Evolutionary conservation across 345 rosid species (phyloP).

Genomic region (Angophora floribunda): DNA sequence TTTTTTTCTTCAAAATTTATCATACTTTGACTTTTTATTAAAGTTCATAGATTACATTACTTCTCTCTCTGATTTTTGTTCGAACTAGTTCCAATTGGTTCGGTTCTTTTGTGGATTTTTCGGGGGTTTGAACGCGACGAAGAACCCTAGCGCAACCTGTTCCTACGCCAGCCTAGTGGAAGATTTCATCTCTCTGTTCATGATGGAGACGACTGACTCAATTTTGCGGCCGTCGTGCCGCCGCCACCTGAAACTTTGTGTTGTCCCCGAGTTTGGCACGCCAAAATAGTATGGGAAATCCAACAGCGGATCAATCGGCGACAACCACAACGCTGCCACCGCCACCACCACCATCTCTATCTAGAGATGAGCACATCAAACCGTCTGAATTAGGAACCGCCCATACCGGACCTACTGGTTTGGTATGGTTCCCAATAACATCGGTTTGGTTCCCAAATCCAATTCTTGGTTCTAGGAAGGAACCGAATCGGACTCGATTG

Average conservation of each 20-base stretch:
- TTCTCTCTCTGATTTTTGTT: neutral
- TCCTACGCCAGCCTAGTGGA: neutral
- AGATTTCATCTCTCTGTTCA: neutral
- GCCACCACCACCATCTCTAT: no score
- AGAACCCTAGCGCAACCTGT: neutral
- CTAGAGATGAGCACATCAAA: no score
- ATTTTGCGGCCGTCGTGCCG: neutral
- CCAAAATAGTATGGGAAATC: neutral
- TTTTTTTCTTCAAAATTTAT: neutral
- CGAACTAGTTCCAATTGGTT: neutral
- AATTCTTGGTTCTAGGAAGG: no score
- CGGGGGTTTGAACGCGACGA: neutral
- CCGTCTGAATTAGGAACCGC: no score
- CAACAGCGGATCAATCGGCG: neutral
- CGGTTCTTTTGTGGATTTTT: neutral
- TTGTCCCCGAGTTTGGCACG: neutral
- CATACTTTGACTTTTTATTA: neutral
- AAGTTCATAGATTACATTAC: no score
- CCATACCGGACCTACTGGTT: no score
- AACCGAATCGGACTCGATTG: no score
- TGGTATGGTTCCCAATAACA: no score
- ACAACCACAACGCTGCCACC: neutral
- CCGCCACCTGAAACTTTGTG: neutral
- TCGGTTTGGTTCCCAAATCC: no score
- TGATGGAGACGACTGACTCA: neutral